Evolutionary conservation across 2,329 filamentous ascomycete species (phyloP).

Genomic region (Penicillium glabrum): DNA sequence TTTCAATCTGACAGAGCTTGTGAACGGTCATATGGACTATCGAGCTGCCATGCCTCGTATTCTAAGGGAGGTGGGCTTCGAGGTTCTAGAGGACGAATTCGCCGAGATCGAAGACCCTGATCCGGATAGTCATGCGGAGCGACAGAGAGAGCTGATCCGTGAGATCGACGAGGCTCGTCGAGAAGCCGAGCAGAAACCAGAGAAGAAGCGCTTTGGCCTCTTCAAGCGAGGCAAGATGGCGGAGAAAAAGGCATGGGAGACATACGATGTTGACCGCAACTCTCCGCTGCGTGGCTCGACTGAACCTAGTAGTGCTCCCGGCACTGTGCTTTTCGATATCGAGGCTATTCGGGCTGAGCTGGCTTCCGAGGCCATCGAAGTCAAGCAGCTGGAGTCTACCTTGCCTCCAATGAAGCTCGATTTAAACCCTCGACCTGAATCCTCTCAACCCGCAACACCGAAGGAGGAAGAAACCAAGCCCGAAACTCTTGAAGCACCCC

Average conservation of each 20-base stretch:
- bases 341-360: slow-evolving; percentile 90
- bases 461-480: slow-evolving; percentile 29
- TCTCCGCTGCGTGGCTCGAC: slow-evolving; percentile 27
- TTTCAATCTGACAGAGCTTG: slow-evolving; percentile 78
- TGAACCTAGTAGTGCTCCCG: slow-evolving; percentile 31
- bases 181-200: slow-evolving; percentile 76
- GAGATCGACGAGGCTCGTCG: slow-evolving; percentile 95
- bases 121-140: slow-evolving; percentile 82
- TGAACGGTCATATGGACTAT: slow-evolving; percentile 95
- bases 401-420: slow-evolving; percentile 86
- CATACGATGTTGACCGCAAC: slow-evolving; percentile 69
- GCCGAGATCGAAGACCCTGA: slow-evolving; percentile 96
- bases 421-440: slow-evolving; percentile 36
- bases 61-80: slow-evolving; percentile 84
- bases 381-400: slow-evolving; percentile 83
- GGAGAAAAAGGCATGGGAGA: slow-evolving; percentile 89
- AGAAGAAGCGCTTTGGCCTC: slow-evolving; percentile 70
- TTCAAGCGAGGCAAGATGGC: slow-evolving; percentile 74
- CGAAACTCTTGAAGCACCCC: slow-evolving; percentile 27
- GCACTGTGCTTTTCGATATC: slow-evolving; percentile 81
- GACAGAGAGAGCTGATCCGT: slow-evolving; percentile 89
- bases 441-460: slow-evolving; percentile 21
- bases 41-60: slow-evolving; percentile 87
- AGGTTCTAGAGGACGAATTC: slow-evolving; percentile 90
- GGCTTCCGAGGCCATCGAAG: slow-evolving; percentile 67